phyloP scores from a whole-genome alignment of 2,329 filamentous ascomycete genomes.

The Chrysosporium keratinophilum region DNA sequence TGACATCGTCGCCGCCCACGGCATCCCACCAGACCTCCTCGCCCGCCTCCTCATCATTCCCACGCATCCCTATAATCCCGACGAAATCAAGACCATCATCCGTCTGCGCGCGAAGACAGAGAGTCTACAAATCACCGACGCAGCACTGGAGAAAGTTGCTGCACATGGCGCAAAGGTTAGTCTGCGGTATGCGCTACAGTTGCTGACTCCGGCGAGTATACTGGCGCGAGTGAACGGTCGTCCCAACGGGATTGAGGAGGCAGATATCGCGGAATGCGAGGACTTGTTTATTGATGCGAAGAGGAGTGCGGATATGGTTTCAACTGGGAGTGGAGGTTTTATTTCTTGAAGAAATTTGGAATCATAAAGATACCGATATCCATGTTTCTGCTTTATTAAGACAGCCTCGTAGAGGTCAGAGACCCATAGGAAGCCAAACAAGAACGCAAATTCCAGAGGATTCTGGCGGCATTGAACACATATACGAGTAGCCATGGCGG shows the following conservation, averaged over 20 bases:
- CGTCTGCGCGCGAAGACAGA: slow-evolving; percentile 74
- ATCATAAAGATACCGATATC: not conserved
- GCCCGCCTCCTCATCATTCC: slow-evolving; percentile 91
- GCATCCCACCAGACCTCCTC: slow-evolving; percentile 86
- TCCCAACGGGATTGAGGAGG: slow-evolving; percentile 59
- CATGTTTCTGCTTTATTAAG: not conserved
- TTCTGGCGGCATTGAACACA: too few relatives aligned
- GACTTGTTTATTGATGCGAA: slow-evolving; percentile 74
- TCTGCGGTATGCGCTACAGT: slow-evolving; percentile 82
- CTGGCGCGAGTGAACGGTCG: slow-evolving; percentile 75
- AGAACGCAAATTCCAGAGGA: too few relatives aligned
- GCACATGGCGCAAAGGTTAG: slow-evolving; percentile 81
- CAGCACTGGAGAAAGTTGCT: slow-evolving; percentile 76
- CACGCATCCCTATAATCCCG: slow-evolving; percentile 74
- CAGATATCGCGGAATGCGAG: slow-evolving; percentile 70
- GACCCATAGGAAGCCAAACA: too few relatives aligned
- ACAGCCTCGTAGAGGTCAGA: too few relatives aligned
- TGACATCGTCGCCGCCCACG: slow-evolving; percentile 71
- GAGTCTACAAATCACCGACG: slow-evolving; percentile 65
- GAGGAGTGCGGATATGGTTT: slow-evolving; percentile 62
- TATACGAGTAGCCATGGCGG: too few relatives aligned
- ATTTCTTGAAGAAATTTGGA: slow-evolving; percentile 42
- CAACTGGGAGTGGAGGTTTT: slow-evolving; percentile 55
- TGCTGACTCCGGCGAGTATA: slow-evolving; percentile 83
- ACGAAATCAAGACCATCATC: slow-evolving; percentile 90